phyloP scores from a whole-genome alignment of 2,329 filamentous ascomycete genomes.

The Aureobasidium sp. region DNA sequence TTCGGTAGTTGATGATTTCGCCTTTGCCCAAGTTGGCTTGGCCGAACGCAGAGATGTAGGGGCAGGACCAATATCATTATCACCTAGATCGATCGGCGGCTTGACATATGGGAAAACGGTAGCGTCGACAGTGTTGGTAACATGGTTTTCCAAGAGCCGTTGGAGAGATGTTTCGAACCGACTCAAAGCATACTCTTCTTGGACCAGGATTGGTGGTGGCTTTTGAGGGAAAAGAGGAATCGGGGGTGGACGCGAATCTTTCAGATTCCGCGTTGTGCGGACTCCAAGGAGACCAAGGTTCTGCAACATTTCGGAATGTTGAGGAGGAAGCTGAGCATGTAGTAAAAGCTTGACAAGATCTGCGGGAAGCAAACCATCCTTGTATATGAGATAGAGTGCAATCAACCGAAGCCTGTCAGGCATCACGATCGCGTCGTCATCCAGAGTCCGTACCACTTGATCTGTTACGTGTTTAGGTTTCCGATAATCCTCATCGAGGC shows the following conservation, averaged over 20 bases:
- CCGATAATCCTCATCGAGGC: slow-evolving; percentile 82
- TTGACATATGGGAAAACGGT: slow-evolving; percentile 41
- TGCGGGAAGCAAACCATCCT: slow-evolving; percentile 72
- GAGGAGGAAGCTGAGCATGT: slow-evolving; percentile 68
- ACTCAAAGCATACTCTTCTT: slow-evolving; percentile 77
- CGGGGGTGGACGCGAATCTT: slow-evolving; percentile 61
- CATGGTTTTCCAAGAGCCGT: slow-evolving; percentile 67
- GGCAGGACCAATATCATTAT: slow-evolving; percentile 45
- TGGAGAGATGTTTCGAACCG: slow-evolving; percentile 78
- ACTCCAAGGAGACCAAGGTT: slow-evolving; percentile 80
- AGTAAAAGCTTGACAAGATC: slow-evolving; percentile 78
- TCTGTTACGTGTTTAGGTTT: slow-evolving; percentile 86
- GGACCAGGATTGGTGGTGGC: slow-evolving; percentile 42
- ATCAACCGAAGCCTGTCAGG: slow-evolving; percentile 78
- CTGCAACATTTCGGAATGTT: slow-evolving; percentile 62
- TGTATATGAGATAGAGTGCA: slow-evolving; percentile 75
- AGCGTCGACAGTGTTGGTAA: slow-evolving; percentile 33
- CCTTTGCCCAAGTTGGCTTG: slow-evolving; percentile 91
- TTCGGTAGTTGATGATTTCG: slow-evolving; percentile 61
- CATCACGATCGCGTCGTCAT: slow-evolving; percentile 65
- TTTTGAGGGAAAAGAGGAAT: slow-evolving; percentile 67
- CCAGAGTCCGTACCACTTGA: slow-evolving; percentile 76
- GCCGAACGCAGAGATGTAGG: slow-evolving; percentile 72
- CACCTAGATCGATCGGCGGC: slow-evolving; percentile 51
- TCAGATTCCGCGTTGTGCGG: slow-evolving; percentile 61